Evolutionary conservation across 176 grass and related monocot species (phyloP).

Genomic region (Eragrostis nindensis): DNA sequence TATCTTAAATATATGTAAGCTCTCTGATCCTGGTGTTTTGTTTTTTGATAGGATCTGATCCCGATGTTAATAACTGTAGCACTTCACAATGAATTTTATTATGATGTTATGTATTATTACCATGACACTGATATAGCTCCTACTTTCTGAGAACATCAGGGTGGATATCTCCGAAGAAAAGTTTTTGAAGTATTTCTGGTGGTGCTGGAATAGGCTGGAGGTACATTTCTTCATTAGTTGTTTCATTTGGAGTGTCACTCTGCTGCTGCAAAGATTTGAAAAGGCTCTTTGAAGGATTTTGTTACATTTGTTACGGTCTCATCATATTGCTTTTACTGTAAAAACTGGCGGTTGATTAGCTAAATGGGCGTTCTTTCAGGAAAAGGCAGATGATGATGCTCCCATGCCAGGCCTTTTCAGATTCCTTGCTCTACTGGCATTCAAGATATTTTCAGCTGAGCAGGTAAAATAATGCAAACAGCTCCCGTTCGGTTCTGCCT

Average conservation of each 20-base stretch:
- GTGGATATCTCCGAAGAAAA: slow-evolving; percentile 89
- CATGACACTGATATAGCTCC: slow-evolving; percentile 20
- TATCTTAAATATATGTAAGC: background rate
- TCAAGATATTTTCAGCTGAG: slow-evolving; percentile 96
- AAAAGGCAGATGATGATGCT: slow-evolving; percentile 84
- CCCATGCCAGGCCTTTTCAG: slow-evolving; percentile 97
- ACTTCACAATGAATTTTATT: background rate
- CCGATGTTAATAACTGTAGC: background rate
- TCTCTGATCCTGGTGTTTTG: background rate
- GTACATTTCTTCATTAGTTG: slow-evolving; percentile 33
- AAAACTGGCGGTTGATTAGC: slow-evolving; percentile 34
- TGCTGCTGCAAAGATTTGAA: background rate
- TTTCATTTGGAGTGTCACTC: slow-evolving; percentile 6
- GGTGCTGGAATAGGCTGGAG: slow-evolving; percentile 87
- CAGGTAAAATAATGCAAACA: slow-evolving; percentile 47
- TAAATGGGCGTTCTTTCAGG: slow-evolving; percentile 60
- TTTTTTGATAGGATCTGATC: too few species aligned
- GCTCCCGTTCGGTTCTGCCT: background rate
- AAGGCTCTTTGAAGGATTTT: background rate
- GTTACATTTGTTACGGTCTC: background rate
- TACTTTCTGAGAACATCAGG: slow-evolving; percentile 44
- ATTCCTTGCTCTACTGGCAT: slow-evolving; percentile 85
- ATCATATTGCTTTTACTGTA: slow-evolving; percentile 14
- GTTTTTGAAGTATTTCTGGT: slow-evolving; percentile 89
- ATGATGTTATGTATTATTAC: background rate